Percentiles rank a stretch among this genome's conserved stretches.
These are phyloP conservation scores for Rossbeevera mucosa DNA, from an alignment of 768 basidiomycete species.

Conservation along the genomic window DNA sequence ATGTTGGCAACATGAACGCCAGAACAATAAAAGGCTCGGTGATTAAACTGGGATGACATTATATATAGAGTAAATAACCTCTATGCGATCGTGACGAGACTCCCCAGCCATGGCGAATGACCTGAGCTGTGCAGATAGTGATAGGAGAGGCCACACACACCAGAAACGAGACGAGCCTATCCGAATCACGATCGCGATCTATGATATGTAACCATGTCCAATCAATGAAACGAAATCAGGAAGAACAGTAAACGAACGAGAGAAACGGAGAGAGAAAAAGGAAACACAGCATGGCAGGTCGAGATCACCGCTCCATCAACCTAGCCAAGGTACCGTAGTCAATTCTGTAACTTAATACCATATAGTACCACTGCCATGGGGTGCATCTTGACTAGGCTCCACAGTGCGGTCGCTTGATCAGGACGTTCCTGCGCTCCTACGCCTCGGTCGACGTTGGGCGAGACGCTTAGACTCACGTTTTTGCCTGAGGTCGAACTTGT, in stretches of 20 bases:
- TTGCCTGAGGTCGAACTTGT: not conserved
- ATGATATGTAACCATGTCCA: not conserved
- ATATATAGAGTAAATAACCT: not conserved
- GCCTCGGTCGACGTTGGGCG: slow-evolving; percentile 7
- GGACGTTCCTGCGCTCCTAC: not conserved
- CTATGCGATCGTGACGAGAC: not conserved
- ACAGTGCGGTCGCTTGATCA: not conserved
- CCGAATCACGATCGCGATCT: not conserved
- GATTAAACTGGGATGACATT: slow-evolving; percentile 15
- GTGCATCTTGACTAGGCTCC: not conserved
- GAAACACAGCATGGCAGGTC: slow-evolving; percentile 7
- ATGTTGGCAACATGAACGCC: not conserved
- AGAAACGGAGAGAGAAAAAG: not conserved
- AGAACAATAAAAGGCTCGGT: slow-evolving; percentile 6
- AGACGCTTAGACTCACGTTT: slow-evolving; percentile 3
- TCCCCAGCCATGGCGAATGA: not conserved
- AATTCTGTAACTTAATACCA: not conserved
- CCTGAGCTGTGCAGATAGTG: not conserved
- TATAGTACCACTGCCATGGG: not conserved
- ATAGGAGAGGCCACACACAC: not conserved
- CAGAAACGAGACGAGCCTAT: not conserved
- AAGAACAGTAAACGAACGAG: not conserved
- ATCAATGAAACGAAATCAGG: not conserved
- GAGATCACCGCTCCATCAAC: not conserved
- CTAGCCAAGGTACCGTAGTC: not conserved